Evolutionary conservation across 148 eudicot species (phyloP), one percentile per base, ranked within the genome.

Genomic region (Rhododendron vialii): DNA sequence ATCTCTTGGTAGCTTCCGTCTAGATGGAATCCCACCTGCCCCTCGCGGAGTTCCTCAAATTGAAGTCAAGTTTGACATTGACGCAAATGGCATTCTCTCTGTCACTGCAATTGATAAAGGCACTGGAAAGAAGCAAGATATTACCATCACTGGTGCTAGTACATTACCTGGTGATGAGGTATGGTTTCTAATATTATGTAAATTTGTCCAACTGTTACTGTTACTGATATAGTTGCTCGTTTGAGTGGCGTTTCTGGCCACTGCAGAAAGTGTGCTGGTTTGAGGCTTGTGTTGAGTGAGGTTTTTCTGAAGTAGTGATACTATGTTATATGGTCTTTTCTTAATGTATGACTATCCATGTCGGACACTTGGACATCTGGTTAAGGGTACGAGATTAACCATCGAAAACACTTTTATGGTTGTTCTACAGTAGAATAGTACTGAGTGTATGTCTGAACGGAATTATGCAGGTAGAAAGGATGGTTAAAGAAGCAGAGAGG

Each of bases 21-120:
- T 96, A 43, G 99, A 96, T 92, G 99, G 99, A 83, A 94, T 96
- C 84, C 99, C 99, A 20, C 98, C 99, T 51, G 98, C 98, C 35
- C 97, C 98, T 28, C 91, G 97, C 51, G 97, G 98, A 75, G 98
- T 96, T 85, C 99, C 99, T 26, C 99, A 95, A 88, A 93, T 96
- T 82, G 98, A 96, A 87, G 99, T 96, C 86, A 96, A 96, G 85
- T 96, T 96, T 85, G 99, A 96, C 87, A 96, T 96, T 85, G 94
- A 92, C 78, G 99, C 99, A 47, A 96, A 96, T 90, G 99, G 97
- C 15, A 96, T 96, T 84, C 95, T 96, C 61, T 96, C 99, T 10
- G 99, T 96, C 24, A 81, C 95, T 79, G 98, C 99, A 69, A 50
- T 91, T 75, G 98, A 96, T 89, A 96, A 96, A 90, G 99, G 99